These are phyloP conservation scores for Tuctoria greenei DNA, from an alignment of 176 grass and related monocot genomes.

Conservation along the genomic window DNA sequence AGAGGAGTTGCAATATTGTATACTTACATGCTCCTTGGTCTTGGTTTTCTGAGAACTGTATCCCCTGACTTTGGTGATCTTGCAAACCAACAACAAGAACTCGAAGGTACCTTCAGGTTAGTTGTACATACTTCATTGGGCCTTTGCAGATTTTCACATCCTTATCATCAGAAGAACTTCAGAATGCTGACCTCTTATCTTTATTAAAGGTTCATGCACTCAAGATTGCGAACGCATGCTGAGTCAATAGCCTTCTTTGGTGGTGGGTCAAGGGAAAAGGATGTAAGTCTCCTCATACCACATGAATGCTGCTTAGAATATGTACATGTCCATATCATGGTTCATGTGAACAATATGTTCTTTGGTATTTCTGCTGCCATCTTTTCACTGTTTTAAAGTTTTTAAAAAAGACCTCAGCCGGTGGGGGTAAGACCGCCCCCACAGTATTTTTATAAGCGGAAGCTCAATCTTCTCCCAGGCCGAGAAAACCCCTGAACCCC, in stretches of 20 bases:
- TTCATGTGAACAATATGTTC: background rate
- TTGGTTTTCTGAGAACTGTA: conserved; percentile 90
- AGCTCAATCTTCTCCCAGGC: no score
- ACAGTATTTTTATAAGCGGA: no score
- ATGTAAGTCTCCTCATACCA: conserved; percentile 54
- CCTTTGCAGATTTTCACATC: conserved; percentile 22
- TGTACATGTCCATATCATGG: background rate
- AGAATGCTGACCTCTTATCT: conserved; percentile 32
- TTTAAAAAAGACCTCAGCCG: no score
- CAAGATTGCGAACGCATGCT: conserved; percentile 90
- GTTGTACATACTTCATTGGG: conserved; percentile 13
- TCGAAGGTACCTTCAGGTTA: conserved; percentile 94
- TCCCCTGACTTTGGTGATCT: conserved; percentile 94
- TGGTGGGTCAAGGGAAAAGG: conserved; percentile 91
- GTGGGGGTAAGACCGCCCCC: no score
- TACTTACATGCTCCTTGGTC: conserved; percentile 89
- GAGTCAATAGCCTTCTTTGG: conserved; percentile 99
- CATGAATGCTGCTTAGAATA: conserved; percentile 6
- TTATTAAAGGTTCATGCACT: conserved; percentile 80
- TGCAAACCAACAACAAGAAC: conserved; percentile 84
- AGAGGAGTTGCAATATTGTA: conserved; percentile 95
- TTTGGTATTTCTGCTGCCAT: background rate
- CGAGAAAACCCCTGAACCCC: no score
- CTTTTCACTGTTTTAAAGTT: conserved; percentile 12
- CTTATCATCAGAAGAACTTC: conserved; percentile 16